Conservation (phyloP, 768 basidiomycete species). For the Lepiota brunneoincarnata region DNA sequence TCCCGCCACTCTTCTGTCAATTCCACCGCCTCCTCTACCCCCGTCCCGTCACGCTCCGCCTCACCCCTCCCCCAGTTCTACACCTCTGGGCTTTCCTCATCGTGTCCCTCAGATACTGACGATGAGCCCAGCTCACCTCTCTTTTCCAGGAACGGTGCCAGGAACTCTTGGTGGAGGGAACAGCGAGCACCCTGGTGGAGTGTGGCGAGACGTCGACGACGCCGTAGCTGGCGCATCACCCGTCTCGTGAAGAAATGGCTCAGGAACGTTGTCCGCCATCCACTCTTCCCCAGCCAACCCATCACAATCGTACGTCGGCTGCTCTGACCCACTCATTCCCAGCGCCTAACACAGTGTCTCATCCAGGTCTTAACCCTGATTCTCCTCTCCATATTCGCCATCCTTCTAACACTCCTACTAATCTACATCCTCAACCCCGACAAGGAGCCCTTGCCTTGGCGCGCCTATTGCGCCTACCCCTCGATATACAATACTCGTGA, state of each 20-base stretch:
- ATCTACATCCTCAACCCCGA: constrained; percentile 95
- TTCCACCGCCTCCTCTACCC: constrained; percentile 45
- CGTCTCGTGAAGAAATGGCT: constrained; percentile 54
- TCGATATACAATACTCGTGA: constrained; percentile 38
- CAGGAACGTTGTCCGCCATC: constrained; percentile 61
- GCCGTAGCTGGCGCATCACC: constrained; percentile 42
- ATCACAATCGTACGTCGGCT: constrained; percentile 66
- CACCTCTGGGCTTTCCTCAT: constrained; percentile 45
- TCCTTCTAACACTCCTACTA: constrained; percentile 80
- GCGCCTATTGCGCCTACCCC: constrained; percentile 83
- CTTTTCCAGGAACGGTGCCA: constrained; percentile 26
- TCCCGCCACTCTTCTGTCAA: constrained; percentile 38
- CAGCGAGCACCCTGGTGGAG: constrained; percentile 59
- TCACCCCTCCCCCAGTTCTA: constrained; percentile 48
- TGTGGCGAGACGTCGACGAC: constrained; percentile 48
- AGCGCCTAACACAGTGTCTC: constrained; percentile 8
- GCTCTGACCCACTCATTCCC: not conserved
- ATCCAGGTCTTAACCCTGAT: constrained; percentile 37
- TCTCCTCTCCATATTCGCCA: constrained; percentile 76
- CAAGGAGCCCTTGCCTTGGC: constrained; percentile 93
- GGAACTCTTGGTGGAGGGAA: constrained; percentile 40
- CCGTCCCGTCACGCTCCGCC: constrained; percentile 57
- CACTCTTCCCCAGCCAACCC: constrained; percentile 77
- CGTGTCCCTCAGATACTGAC: constrained; percentile 61
- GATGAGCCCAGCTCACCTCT: constrained; percentile 55